Base-by-base conservation (phyloP, 2,329 filamentous ascomycete genomes). In the Neodidymelliopsis sp. region DNA sequence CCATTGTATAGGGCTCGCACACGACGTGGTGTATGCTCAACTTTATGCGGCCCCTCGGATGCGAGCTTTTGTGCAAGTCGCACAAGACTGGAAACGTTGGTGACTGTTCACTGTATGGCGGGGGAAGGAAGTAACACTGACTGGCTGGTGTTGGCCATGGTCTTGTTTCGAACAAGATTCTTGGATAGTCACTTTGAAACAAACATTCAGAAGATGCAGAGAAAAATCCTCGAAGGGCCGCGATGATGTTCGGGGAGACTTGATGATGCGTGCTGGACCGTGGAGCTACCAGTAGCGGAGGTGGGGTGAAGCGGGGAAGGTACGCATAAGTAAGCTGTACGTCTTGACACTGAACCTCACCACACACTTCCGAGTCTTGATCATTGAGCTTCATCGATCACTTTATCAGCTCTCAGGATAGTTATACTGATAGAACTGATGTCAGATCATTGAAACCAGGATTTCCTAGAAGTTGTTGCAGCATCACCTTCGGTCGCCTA, bases 11-110 rank as follows among this genome's bases (percentile, higher is more conserved):
- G 51, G 6, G 62, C 68, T 33, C 71, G 62, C 6, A 73, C 61
- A 12, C 70, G 68, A 10, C 69, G 65, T 2, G 62, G 47, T 3
- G 69, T 71, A 9, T 33, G 37, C 27, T 69, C 54, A 6, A 53
- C 44, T 25, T 59, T 69, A 41, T 65, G 53, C 1, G 76, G 75
- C 0, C 76, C 76, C 15, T 75, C 56, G 3, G 66, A 63, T 12
- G 64, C 67, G 22, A 79, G 71, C 41, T 70, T 74, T 52, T 73
- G 61, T 41, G 75, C 76, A 16, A 79, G 67, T 15, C 71, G 66
- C 9, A 60, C 59, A 16, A 77, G 69, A 55, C 74, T 77, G 38
- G 4, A 24, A n/a, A n/a, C 35, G 30, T 55, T 7, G 48, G 34
- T 41, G 24, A 48, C 23, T 20, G 8, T 24, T 3, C 11, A 2